Evolutionary conservation across 495 filamentous ascomycete species (phyloP).

Genomic region (Aspergillus campestris): DNA sequence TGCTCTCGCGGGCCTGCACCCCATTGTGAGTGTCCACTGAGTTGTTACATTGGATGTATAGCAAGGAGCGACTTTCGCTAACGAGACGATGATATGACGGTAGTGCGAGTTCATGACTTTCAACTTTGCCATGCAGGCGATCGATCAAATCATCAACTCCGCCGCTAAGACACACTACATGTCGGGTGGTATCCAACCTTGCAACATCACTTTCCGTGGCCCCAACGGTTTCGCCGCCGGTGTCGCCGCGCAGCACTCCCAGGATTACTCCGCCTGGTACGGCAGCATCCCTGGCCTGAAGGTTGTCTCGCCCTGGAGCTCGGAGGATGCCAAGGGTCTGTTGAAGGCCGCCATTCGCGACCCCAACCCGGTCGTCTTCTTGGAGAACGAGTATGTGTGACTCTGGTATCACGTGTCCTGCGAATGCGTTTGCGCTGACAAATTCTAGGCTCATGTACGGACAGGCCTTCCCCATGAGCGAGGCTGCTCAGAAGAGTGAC

Average conservation of each 20-base stretch:
- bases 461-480: conserved; percentile 88
- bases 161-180: conserved; percentile 99
- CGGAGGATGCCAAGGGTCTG: conserved; percentile 96
- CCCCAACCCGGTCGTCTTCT: conserved; percentile 88
- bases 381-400: conserved; percentile 80
- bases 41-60: no score
- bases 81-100: neutral
- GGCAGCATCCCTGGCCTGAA: conserved; percentile 95
- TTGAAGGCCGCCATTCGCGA: conserved; percentile 97
- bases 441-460: conserved; percentile 73
- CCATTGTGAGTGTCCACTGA: conserved; percentile 58
- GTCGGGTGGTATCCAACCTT: conserved; percentile 98
- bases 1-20: conserved; percentile 87
- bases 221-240: conserved; percentile 96
- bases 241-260: conserved; percentile 95
- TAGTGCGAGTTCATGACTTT: conserved; percentile 99
- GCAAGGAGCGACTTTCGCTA: conserved; percentile 1
- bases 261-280: conserved; percentile 98
- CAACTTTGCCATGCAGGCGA: conserved; percentile 99
- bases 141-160: conserved; percentile 99
- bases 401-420: neutral
- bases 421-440: conserved; percentile 12
- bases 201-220: conserved; percentile 98
- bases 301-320: conserved; percentile 90
- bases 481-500: conserved; percentile 87